A percentile compares a stretch with the other conserved stretches of the same genome.
Conservation (phyloP, 2,329 filamentous ascomycete species). For the Exophiala aquamarina region DNA sequence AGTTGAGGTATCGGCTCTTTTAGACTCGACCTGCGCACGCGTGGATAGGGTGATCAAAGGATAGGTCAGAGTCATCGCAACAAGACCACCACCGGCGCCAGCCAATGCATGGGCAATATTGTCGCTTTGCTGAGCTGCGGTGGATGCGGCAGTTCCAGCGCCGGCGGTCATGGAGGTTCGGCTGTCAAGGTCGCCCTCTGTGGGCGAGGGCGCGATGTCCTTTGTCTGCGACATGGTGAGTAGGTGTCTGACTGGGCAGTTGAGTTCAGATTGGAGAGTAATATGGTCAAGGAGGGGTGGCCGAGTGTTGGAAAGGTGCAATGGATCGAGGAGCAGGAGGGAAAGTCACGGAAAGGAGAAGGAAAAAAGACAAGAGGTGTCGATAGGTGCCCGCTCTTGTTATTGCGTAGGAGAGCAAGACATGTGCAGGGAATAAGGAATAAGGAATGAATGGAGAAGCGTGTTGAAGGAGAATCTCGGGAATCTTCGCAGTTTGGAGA, state of each 20-base stretch:
- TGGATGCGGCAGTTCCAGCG: constrained; percentile 48
- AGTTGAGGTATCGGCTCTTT: constrained; percentile 82
- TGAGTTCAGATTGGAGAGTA: background rate
- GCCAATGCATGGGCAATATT: constrained; percentile 95
- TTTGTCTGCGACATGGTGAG: constrained; percentile 22
- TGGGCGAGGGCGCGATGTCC: constrained; percentile 15
- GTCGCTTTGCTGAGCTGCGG: constrained; percentile 80
- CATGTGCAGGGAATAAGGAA: constrained; percentile 1
- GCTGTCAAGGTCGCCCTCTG: constrained; percentile 18
- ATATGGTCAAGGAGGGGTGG: background rate
- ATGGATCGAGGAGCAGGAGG: background rate
- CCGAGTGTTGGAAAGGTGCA: background rate
- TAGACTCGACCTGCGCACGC: constrained; percentile 95
- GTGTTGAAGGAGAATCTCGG: background rate
- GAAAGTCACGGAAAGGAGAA: background rate
- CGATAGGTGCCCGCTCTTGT: constrained; percentile 3
- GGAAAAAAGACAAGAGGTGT: background rate
- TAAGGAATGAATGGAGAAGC: background rate
- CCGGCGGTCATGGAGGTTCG: constrained; percentile 15
- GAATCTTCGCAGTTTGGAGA: too few species aligned
- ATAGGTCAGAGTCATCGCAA: constrained; percentile 96
- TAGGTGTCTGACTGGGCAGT: background rate
- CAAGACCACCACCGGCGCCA: constrained; percentile 86
- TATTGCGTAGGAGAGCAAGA: background rate
- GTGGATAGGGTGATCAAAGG: constrained; percentile 97